phyloP scores from a whole-genome alignment of 2,329 filamentous ascomycete species.

The Sclerotinia borealis region DNA sequence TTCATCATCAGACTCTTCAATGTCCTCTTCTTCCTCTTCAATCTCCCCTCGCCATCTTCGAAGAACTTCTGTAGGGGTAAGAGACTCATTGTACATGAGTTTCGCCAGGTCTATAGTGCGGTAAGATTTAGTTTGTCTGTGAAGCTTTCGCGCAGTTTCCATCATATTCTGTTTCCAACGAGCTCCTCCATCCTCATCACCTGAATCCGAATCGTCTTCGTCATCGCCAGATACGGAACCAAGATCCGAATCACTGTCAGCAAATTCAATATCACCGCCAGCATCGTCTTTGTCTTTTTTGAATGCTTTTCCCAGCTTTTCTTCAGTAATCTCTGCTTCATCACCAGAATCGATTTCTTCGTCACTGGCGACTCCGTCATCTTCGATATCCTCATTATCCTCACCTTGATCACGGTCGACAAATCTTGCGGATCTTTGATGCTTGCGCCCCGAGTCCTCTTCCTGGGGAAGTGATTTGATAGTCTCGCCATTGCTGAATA shows the following conservation, averaged over 20 bases:
- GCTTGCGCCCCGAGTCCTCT: slow-evolving; percentile 57
- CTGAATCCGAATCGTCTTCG: slow-evolving; percentile 44
- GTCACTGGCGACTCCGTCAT: slow-evolving; percentile 35
- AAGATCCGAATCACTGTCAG: slow-evolving; percentile 93
- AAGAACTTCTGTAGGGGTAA: slow-evolving; percentile 70
- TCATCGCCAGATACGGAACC: slow-evolving; percentile 67
- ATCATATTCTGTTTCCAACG: slow-evolving; percentile 87
- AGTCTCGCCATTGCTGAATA: slow-evolving; percentile 74
- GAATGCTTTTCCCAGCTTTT: slow-evolving; percentile 57
- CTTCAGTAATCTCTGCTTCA: slow-evolving; percentile 52
- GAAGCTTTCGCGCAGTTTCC: slow-evolving; percentile 65
- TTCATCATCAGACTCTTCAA: slow-evolving; percentile 49
- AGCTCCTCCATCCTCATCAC: slow-evolving; percentile 49
- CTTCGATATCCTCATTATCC: slow-evolving; percentile 51
- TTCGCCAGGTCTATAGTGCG: slow-evolving; percentile 77
- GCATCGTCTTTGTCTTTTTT: slow-evolving; percentile 46
- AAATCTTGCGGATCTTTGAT: slow-evolving; percentile 50
- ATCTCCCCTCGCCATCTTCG: slow-evolving; percentile 71
- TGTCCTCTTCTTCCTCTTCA: slow-evolving; percentile 51
- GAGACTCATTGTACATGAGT: slow-evolving; percentile 78
- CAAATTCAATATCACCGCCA: slow-evolving; percentile 77
- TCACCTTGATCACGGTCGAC: slow-evolving; percentile 54
- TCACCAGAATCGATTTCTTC: slow-evolving; percentile 40
- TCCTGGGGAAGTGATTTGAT: slow-evolving; percentile 54
- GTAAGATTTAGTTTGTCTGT: slow-evolving; percentile 64